These are phyloP conservation scores for Ceratocystis cubensis DNA, from an alignment of 2,329 filamentous ascomycete genomes.

Conservation along the genomic window DNA sequence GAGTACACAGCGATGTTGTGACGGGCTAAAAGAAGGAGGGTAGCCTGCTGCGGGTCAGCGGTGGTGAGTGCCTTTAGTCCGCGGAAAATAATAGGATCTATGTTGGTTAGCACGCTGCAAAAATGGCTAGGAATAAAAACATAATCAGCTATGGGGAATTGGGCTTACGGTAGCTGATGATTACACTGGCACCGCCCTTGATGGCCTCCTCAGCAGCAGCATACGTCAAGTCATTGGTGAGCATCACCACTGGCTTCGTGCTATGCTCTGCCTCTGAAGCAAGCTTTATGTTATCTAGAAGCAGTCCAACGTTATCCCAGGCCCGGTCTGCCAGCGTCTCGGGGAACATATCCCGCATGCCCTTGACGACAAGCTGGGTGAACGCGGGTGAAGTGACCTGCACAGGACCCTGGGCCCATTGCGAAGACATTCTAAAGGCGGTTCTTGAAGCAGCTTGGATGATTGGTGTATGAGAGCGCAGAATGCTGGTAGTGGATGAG, in stretches of 20 bases:
- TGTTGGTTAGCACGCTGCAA: constrained; percentile 11
- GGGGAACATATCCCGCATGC: constrained; percentile 79
- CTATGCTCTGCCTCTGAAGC: constrained; percentile 24
- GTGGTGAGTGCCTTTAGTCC: constrained; percentile 80
- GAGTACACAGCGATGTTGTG: constrained; percentile 90
- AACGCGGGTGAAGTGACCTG: constrained; percentile 27
- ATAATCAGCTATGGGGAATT: not conserved
- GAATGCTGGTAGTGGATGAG: not conserved
- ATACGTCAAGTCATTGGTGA: constrained; percentile 80
- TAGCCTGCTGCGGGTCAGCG: constrained; percentile 72
- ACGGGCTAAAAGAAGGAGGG: constrained; percentile 67
- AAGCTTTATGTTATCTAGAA: constrained; percentile 38
- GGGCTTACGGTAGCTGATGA: constrained; percentile 70
- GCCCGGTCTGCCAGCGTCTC: constrained; percentile 76
- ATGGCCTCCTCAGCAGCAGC: constrained; percentile 87
- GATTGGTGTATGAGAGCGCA: not conserved
- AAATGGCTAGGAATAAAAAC: not conserved
- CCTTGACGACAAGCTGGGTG: constrained; percentile 52
- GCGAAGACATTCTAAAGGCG: constrained; percentile 9
- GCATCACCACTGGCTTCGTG: constrained; percentile 34
- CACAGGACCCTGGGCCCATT: constrained; percentile 13
- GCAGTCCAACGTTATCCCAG: constrained; percentile 93
- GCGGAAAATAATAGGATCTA: constrained; percentile 93
- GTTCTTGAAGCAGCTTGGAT: not conserved
- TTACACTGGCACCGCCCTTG: constrained; percentile 56